These are phyloP conservation scores for Bryoglossum gracile DNA, from an alignment of 495 filamentous ascomycete genomes.

Conservation along the genomic window DNA sequence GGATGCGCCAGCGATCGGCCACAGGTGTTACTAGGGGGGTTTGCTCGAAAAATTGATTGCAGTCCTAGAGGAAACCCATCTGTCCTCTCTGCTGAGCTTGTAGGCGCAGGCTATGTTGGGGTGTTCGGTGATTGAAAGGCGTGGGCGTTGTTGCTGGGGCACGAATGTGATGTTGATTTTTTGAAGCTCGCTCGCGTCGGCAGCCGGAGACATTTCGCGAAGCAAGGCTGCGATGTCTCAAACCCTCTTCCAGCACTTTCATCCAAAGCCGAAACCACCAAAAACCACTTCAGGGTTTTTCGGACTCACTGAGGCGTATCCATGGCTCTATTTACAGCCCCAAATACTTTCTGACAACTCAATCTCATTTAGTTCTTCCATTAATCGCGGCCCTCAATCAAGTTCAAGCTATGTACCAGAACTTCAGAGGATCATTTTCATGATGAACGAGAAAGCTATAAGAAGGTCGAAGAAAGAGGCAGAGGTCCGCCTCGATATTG, in stretches of 20 bases:
- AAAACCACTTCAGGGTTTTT: too few species aligned
- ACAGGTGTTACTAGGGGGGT: slow-evolving; percentile 21
- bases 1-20: slow-evolving; percentile 16
- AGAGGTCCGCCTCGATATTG: slow-evolving; percentile 10
- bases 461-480: too few species aligned
- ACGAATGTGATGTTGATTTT: slow-evolving; percentile 1
- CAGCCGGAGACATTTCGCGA: background rate
- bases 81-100: too few species aligned
- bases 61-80: slow-evolving; percentile 9
- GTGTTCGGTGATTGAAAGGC: background rate
- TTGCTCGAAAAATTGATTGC: slow-evolving; percentile 13
- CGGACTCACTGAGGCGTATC: too few species aligned
- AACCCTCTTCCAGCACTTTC: too few species aligned
- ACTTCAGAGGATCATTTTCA: background rate
- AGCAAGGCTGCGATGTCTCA: background rate
- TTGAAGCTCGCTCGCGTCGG: background rate
- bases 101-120: too few species aligned
- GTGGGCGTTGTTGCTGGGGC: too few species aligned
- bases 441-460: slow-evolving; percentile 6
- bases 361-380: too few species aligned
- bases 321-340: too few species aligned
- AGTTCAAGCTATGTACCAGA: background rate
- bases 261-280: too few species aligned
- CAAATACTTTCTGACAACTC: too few species aligned
- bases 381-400: too few species aligned